Base-by-base conservation (phyloP, 805 yeast species). In the Metschnikowia similis region DNA sequence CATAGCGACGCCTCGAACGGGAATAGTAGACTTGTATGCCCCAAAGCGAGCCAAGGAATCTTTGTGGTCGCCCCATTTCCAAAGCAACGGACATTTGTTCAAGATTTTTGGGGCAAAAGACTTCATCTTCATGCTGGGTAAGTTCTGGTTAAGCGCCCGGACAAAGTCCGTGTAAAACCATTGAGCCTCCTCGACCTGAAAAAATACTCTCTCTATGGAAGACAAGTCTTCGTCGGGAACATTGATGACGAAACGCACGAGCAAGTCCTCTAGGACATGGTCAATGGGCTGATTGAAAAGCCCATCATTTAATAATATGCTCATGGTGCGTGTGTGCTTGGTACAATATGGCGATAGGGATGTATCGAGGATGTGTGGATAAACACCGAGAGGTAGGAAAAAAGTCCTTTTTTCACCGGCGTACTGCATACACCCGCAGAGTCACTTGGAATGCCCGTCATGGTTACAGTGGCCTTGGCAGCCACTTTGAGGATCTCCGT, bases 181-280 rank as follows among this genome's bases (percentile, higher is more conserved):
- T 58, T 90, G 97, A 2, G 99, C 99, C 67, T 94, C 98, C 72
- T 94, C 99, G 38, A 94, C 84, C 65, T 91, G 96, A 71, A 94
- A 94, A 62, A 90, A 81, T 27, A 91, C 86, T 62, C 99, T 77
- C 53, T 71, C 92, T 29, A 84, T 78, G 13, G 91, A 79, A 32
- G 94, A 82, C 47, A 92, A 71, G 66, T 94, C 99, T 61, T 92
- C 97, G 4, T 82, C 81, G 8, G 99, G 98, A 47, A 91, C 87
- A 72, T 94, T 94, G 50, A 91, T 80, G 44, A 95, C 84, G 63
- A 94, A 94, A 54, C 99, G 75, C 45, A 89, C 98, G 14, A 89
- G 75, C 34, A 94, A 73, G 64, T 94, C 99, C 64, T 89, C 96
- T 34, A 89, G 71, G 0, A 83, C 87, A 57, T 84, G 79, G 61